Evolutionary conservation across 2,329 filamentous ascomycete genomes (phyloP).

Genomic region (Myotisia sp.): DNA sequence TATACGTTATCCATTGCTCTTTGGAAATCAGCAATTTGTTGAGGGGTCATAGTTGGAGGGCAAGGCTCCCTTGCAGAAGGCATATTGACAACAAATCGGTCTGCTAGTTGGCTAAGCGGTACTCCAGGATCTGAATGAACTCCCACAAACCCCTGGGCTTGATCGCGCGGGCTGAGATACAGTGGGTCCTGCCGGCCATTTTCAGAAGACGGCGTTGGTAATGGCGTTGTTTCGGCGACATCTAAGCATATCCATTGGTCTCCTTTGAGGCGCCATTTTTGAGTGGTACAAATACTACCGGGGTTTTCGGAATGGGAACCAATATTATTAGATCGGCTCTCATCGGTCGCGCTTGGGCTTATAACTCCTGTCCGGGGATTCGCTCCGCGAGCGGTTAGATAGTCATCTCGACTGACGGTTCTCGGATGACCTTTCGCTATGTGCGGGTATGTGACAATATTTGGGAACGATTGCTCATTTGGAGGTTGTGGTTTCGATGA

Average conservation of each 20-base stretch:
- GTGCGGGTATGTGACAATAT: no score
- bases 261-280: conserved; percentile 22
- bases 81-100: conserved; percentile 32
- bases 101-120: conserved; percentile 25
- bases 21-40: conserved; percentile 28
- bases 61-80: conserved; percentile 30
- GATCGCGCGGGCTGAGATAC: conserved; percentile 1
- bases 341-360: conserved; percentile 21
- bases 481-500: no score
- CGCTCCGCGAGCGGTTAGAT: conserved; percentile 20
- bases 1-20: conserved; percentile 22
- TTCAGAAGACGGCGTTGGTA: conserved; percentile 8
- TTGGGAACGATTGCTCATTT: no score
- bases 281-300: conserved; percentile 9
- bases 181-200: neutral
- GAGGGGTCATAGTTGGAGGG: conserved; percentile 25
- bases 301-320: conserved; percentile 12
- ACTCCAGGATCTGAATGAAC: conserved; percentile 20
- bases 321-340: conserved; percentile 12
- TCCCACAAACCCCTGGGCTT: conserved; percentile 8
- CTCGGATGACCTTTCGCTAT: conserved; percentile 3
- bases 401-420: conserved; percentile 21
- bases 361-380: conserved; percentile 26
- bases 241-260: conserved; percentile 25
- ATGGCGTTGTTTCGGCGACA: conserved; percentile 15